phyloP scores from a whole-genome alignment of 805 yeast species.

The Lachancea sp. region DNA sequence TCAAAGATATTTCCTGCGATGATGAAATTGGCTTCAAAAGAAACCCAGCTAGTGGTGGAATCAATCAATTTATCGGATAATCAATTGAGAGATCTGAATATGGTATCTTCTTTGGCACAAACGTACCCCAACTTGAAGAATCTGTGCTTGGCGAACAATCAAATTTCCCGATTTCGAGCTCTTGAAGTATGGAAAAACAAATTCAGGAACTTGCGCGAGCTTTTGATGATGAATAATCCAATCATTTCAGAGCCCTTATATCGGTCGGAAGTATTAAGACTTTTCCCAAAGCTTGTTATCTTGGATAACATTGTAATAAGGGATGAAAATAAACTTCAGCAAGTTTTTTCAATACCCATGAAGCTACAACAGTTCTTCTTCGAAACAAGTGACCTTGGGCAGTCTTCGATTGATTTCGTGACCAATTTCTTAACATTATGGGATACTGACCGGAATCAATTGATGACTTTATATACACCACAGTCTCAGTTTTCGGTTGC shows the following conservation, averaged over 20 bases:
- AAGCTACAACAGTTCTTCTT: slow-evolving; percentile 63
- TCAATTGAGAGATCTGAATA: slow-evolving; percentile 52
- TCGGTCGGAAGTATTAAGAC: slow-evolving; percentile 54
- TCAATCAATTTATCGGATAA: slow-evolving; percentile 68
- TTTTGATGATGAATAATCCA: slow-evolving; percentile 77
- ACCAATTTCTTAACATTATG: slow-evolving; percentile 69
- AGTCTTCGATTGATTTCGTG: slow-evolving; percentile 68
- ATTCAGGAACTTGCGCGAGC: slow-evolving; percentile 64
- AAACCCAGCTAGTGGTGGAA: slow-evolving; percentile 43
- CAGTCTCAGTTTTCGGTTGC: slow-evolving; percentile 82
- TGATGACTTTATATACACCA: slow-evolving; percentile 67
- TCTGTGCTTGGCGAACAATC: slow-evolving; percentile 74
- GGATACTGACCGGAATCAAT: slow-evolving; percentile 71
- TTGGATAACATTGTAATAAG: slow-evolving; percentile 75
- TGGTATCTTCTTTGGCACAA: slow-evolving; percentile 58
- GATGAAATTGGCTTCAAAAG: slow-evolving; percentile 68
- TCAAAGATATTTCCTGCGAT: slow-evolving; percentile 87
- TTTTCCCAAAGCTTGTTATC: slow-evolving; percentile 75
- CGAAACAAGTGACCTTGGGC: slow-evolving; percentile 66
- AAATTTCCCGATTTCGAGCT: slow-evolving; percentile 48
- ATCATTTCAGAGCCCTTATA: slow-evolving; percentile 43
- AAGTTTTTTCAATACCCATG: slow-evolving; percentile 51
- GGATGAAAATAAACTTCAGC: slow-evolving; percentile 55
- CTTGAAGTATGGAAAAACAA: slow-evolving; percentile 76
- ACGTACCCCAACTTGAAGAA: slow-evolving; percentile 73